phyloP scores from a whole-genome alignment of 768 basidiomycete genomes.

The Panaeolus papilionaceus region DNA sequence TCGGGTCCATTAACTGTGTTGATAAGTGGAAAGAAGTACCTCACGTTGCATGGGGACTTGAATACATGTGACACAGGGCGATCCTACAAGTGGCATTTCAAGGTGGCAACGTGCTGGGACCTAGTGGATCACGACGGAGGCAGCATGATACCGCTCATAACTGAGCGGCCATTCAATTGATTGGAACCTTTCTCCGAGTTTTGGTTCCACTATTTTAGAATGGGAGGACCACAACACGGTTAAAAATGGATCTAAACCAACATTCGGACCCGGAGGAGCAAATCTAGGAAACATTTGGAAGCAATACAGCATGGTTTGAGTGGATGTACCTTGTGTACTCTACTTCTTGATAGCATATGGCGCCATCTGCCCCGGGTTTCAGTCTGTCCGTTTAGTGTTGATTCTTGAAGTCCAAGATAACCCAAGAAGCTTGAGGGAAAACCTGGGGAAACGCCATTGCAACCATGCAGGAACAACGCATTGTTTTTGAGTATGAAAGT shows the following conservation, averaged over 20 bases:
- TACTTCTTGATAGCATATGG: constrained; percentile 5
- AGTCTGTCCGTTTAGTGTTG: not conserved
- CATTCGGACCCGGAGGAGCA: not conserved
- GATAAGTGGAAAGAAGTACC: constrained; percentile 5
- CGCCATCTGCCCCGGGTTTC: not conserved
- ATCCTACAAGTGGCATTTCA: not conserved
- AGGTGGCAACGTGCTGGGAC: not conserved
- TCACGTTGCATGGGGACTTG: not conserved
- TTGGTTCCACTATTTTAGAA: not conserved
- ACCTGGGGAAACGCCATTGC: no score
- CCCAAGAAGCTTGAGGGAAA: not conserved
- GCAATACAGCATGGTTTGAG: not conserved
- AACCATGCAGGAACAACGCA: no score
- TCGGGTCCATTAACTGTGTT: not conserved
- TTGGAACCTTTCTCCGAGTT: not conserved
- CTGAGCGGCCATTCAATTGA: not conserved
- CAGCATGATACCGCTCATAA: not conserved
- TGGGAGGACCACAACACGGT: not conserved
- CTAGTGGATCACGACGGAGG: not conserved
- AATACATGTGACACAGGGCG: not conserved
- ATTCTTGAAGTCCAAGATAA: not conserved
- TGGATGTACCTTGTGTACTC: not conserved
- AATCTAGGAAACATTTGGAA: not conserved
- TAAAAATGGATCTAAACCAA: not conserved
- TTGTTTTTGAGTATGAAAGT: no score